These are phyloP conservation scores for Lathyrus oleraceus DNA, from an alignment of 306 rosid genomes.

Conservation along the genomic window DNA sequence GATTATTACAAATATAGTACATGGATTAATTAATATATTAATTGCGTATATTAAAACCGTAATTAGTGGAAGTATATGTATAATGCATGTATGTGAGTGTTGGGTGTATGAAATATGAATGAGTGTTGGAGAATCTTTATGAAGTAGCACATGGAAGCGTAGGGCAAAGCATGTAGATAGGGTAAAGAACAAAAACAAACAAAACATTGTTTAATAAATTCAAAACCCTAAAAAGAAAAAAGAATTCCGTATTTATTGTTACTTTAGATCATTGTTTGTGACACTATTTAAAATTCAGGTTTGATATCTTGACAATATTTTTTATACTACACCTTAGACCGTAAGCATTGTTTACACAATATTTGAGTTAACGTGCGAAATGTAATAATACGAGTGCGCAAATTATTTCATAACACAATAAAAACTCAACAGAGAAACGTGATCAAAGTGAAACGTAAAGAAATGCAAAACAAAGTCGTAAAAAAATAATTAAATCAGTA, in stretches of 20 bases:
- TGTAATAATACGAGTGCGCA: no score
- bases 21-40: conserved; percentile 21
- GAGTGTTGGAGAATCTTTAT: conserved; percentile 38
- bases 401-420: no score
- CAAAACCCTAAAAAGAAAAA: not conserved
- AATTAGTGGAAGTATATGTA: conserved; percentile 27
- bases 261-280: no score
- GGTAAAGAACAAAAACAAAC: conserved; percentile 20
- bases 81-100: conserved; percentile 24
- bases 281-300: no score
- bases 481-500: no score
- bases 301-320: no score
- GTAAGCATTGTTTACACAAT: no score
- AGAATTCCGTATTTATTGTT: conserved; percentile 42
- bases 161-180: conserved; percentile 29
- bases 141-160: conserved; percentile 43
- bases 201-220: not conserved
- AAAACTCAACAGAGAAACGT: no score
- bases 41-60: conserved; percentile 17
- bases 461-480: no score
- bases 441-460: no score
- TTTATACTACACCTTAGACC: no score
- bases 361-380: no score
- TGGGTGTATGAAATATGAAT: conserved; percentile 1
- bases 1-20: conserved; percentile 1